Evolutionary conservation across 163 green algal species (phyloP).

Genomic region (Scenedesmus sp.): DNA sequence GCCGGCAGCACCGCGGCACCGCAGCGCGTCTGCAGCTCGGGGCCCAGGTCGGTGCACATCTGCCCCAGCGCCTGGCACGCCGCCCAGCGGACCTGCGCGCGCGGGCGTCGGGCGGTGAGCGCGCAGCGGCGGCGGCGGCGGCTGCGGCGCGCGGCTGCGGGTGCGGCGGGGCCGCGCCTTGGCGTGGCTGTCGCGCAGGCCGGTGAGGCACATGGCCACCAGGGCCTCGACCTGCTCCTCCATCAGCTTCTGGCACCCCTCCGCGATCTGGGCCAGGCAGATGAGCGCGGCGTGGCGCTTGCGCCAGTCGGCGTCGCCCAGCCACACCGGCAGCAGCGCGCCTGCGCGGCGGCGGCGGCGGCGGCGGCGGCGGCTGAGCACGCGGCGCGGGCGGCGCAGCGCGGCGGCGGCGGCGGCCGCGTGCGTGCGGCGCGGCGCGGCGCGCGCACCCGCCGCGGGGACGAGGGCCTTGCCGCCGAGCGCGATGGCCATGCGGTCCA

Average conservation of each 20-base stretch:
- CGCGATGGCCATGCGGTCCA: conserved; percentile 91
- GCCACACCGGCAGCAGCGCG: conserved; percentile 63
- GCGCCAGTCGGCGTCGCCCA: conserved; percentile 79
- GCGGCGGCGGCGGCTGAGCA: too few species aligned
- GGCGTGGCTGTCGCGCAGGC: conserved; percentile 58
- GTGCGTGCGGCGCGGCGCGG: too few species aligned
- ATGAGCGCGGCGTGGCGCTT: conserved; percentile 94
- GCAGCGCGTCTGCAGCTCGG: conserved; percentile 79
- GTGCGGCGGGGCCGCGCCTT: conserved; percentile 42
- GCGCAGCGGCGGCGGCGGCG: conserved; percentile 46
- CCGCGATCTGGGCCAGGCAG: conserved; percentile 91
- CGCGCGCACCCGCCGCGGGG: conserved; percentile 67
- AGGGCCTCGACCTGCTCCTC: conserved; percentile 76
- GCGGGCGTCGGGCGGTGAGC: background rate
- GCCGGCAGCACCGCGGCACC: conserved; percentile 78
- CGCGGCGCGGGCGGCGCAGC: too few species aligned
- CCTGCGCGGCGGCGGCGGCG: conserved; percentile 10
- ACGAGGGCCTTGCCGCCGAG: conserved; percentile 93
- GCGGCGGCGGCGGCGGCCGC: too few species aligned
- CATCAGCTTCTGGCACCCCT: conserved; percentile 98
- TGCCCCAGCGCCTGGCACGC: conserved; percentile 96
- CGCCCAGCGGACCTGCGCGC: conserved; percentile 90
- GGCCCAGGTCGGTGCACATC: conserved; percentile 98
- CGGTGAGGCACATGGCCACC: conserved; percentile 85
- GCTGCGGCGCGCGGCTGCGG: conserved; percentile 9